phyloP scores from a whole-genome alignment of 2,329 filamentous ascomycete species.

The Ambrosiella cleistominuta region DNA sequence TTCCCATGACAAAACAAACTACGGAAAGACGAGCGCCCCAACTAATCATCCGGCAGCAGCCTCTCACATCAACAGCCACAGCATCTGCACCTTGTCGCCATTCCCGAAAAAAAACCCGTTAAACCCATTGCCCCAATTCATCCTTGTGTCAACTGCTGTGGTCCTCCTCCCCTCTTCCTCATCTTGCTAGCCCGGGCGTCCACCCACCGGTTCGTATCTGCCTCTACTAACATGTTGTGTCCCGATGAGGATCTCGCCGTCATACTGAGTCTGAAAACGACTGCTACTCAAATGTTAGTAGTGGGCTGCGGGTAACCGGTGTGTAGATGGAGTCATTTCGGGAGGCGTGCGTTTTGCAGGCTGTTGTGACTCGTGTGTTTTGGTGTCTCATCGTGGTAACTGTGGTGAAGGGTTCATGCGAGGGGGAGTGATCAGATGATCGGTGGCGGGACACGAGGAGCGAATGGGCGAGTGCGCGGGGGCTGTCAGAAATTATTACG shows the following conservation, averaged over 20 bases:
- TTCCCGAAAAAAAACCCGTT: too few relatives aligned
- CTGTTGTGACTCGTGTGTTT: background rate
- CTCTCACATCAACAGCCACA: too few relatives aligned
- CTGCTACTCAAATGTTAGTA: background rate
- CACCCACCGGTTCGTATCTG: background rate
- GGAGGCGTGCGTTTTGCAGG: background rate
- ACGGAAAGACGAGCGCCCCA: background rate
- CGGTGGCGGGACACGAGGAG: too few relatives aligned
- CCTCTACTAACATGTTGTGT: background rate
- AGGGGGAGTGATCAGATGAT: background rate
- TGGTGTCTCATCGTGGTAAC: background rate
- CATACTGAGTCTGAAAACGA: background rate
- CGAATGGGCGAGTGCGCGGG: too few relatives aligned
- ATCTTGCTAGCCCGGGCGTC: too few relatives aligned
- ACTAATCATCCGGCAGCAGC: background rate
- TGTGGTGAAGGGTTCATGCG: background rate
- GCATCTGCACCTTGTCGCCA: too few relatives aligned
- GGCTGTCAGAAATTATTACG: too few relatives aligned
- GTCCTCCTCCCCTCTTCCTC: too few relatives aligned
- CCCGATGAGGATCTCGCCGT: background rate
- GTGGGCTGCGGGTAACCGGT: background rate
- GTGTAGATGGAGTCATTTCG: background rate
- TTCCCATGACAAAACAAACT: background rate
- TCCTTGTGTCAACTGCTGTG: too few relatives aligned
- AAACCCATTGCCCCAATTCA: too few relatives aligned